Base-by-base conservation (phyloP, 23 red algal species). In the Gracilaria domingensis region DNA sequence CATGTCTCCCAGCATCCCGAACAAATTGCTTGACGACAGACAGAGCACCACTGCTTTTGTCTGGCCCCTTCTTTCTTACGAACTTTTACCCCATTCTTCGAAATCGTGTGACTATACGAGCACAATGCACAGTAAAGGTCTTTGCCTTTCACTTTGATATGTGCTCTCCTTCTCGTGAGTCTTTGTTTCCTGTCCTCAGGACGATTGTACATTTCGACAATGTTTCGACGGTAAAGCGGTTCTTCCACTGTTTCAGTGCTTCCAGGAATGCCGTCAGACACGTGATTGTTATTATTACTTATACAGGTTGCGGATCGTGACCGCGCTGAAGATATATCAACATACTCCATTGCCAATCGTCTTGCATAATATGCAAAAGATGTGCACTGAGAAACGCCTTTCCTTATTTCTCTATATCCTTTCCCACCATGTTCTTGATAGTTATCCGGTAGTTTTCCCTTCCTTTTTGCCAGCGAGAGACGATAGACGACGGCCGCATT, bases 151-250 rank as follows among this genome's bases (percentile, higher is more conserved):
- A 59, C 67, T 9, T 26, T 37, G 0, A 8, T 59, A 75, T 87
- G 67, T 17, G 21, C 25, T 18, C 4, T n/a, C 24, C 32, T 36
- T 26, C 51, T 60, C 8, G 42, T 35, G 11, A 87, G 3, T 24
- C 65, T 54, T 0, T 69, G 66, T 39, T 76, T 75, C n/a, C 26
- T 9, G 50, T 87, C 84, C 8, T 73, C 44, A 32, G 44, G 12
- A 30, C 84, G 26, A 61, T 87, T 87, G 62, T 76, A 87, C 69
- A 55, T 87, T 35, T 73, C 66, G 32, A 74, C 53, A 58, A 87
- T 48, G 32, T 87, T 87, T 8, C 64, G 59, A 12, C 26, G 36
- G 18, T 86, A 86, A 0, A 75, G 64, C 8, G 61, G 61, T 11
- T 73, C 26, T 24, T 50, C 60, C 4, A 81, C 49, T 44, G 39